Evolutionary conservation across 257 asterid species (phyloP).

Genomic region (Ocimum tenuiflorum): DNA sequence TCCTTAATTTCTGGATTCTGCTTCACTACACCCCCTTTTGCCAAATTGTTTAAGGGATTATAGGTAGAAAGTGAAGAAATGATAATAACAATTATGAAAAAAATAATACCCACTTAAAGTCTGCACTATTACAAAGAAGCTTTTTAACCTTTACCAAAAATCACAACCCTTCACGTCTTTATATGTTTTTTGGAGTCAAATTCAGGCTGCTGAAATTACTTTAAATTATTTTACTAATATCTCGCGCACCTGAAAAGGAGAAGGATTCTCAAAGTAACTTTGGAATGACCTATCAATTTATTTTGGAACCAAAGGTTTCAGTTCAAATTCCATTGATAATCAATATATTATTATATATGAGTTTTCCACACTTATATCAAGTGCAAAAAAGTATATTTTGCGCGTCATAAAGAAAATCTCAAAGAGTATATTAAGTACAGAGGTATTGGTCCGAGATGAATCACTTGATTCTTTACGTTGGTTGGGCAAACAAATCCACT

Average conservation of each 20-base stretch:
- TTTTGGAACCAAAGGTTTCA: too few species aligned
- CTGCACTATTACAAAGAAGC: constrained; percentile 15
- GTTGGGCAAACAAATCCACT: too few species aligned
- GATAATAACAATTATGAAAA: background rate
- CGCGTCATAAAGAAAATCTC: too few species aligned
- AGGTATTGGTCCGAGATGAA: too few species aligned
- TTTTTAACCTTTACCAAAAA: constrained; percentile 20
- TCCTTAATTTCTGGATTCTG: constrained; percentile 53
- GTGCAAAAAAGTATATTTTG: too few species aligned
- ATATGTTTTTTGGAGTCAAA: constrained; percentile 21
- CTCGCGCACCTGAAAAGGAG: background rate
- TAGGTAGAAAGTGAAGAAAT: background rate
- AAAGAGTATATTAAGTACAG: too few species aligned
- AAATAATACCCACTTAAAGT: background rate
- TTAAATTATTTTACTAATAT: background rate
- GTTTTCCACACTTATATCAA: too few species aligned
- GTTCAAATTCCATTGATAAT: too few species aligned
- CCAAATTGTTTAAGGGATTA: background rate
- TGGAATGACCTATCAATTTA: too few species aligned
- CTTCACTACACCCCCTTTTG: constrained; percentile 18
- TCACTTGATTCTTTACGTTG: too few species aligned
- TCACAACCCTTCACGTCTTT: constrained; percentile 9
- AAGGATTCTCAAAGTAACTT: background rate
- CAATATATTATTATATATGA: too few species aligned
- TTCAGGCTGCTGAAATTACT: background rate